Base-by-base conservation (phyloP, 371 early-diverging fungal species). In the Basidiobolus meristosporus region DNA sequence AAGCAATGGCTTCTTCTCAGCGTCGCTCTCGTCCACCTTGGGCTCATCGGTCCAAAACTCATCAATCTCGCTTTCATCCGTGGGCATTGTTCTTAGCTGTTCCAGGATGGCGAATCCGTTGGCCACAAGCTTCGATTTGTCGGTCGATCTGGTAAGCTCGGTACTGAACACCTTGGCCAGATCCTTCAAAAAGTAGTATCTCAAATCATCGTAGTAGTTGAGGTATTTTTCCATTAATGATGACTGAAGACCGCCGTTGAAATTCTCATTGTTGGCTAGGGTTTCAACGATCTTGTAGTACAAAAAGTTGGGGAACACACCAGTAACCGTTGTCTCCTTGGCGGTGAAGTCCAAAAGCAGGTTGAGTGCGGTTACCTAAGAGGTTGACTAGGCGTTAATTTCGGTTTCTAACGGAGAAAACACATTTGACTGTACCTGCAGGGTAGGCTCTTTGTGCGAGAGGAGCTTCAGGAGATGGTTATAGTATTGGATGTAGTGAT, bases 181-280 rank as follows among this genome's bases (percentile, higher is more conserved):
- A 48, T 74, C 55, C 48, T 79, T 75, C 52, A 70, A 70, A 47
- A 86, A 82, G 52, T 79, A 78, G 45, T 70, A 69, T 47, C 85
- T 68, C 32, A 88, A 52, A 48, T 91, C 92, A 44, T 82, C 85
- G 51, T 80, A 86, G 7, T 59, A 56, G 53, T 79, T 72, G 41
- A 77, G 50, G 36, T 78, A 84, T 34, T 79, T 76, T 31, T 77
- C 74, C 3, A 68, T 50, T 12, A 79, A 53, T 43, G 68, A 64
- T 7, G 58, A 63, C 33, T 64, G 48, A 20, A 81, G 42, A 7
- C 66, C 70, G n/a, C 69, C 64, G 19, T 60, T 69, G 18, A 77
- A 63, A 31, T 68, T 63, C n/a, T 50, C 20, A 43, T 60, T 65
- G 33, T 47, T 47, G 32, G 82, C 40, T 10, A 83, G 48, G 1